These are phyloP conservation scores for Volvox carteri DNA, from an alignment of 163 green algal species.

Conservation along the genomic window DNA sequence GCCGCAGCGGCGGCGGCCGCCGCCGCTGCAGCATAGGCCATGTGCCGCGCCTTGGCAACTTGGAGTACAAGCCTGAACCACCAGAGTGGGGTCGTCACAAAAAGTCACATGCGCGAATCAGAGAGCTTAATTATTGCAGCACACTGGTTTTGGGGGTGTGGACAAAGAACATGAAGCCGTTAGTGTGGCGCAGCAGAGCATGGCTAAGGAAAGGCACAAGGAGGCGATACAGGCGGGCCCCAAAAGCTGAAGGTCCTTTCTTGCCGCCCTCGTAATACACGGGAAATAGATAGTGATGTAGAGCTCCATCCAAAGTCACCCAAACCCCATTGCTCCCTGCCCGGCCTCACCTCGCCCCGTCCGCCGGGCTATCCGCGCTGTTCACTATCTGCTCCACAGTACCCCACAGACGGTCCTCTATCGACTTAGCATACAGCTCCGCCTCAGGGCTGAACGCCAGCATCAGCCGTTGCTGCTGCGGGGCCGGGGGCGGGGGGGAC, in stretches of 20 bases:
- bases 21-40: not conserved
- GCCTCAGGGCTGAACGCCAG: not conserved
- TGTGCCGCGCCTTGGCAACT: slow-evolving; percentile 34
- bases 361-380: slow-evolving; percentile 21
- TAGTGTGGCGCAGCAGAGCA: too few relatives aligned
- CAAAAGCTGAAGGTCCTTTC: too few relatives aligned
- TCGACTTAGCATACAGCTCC: slow-evolving; percentile 40
- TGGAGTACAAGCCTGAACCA: slow-evolving; percentile 47
- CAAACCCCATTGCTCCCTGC: not conserved
- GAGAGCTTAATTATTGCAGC: too few relatives aligned
- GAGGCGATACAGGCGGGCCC: too few relatives aligned
- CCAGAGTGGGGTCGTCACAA: too few relatives aligned
- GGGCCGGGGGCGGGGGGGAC: not conserved
- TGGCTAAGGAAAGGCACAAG: too few relatives aligned
- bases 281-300: too few relatives aligned
- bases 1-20: not conserved
- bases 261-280: too few relatives aligned
- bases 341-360: not conserved
- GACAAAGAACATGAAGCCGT: too few relatives aligned
- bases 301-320: too few relatives aligned
- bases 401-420: slow-evolving; percentile 56
- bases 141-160: too few relatives aligned
- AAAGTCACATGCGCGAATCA: too few relatives aligned
- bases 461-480: not conserved
- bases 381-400: slow-evolving; percentile 50